Conservation (phyloP, 352 stramenopile genomes). For the Phytopythium vexans region DNA sequence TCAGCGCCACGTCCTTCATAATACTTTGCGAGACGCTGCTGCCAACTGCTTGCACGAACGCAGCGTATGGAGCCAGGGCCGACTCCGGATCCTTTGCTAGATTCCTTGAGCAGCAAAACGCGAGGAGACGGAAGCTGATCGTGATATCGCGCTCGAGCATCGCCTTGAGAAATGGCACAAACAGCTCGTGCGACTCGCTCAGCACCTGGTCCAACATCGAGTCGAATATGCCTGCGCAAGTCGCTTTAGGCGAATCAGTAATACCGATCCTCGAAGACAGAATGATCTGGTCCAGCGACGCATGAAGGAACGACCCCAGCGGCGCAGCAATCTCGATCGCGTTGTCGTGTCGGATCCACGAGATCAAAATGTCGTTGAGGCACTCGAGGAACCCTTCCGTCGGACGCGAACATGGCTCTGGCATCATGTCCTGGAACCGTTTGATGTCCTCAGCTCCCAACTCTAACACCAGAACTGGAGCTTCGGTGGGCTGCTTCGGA, state of each 20-base stretch:
- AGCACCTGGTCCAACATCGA: conserved; percentile 82
- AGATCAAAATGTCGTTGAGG: conserved; percentile 82
- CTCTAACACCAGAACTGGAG: conserved; percentile 51
- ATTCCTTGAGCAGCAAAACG: conserved; percentile 68
- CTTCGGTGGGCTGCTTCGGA: conserved; percentile 26
- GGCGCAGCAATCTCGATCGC: conserved; percentile 56
- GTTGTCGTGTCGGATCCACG: conserved; percentile 78
- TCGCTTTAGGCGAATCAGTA: conserved; percentile 56
- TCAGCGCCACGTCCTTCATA: conserved; percentile 67
- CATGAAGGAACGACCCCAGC: conserved; percentile 59
- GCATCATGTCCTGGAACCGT: conserved; percentile 71
- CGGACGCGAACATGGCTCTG: conserved; percentile 51
- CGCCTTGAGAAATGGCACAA: conserved; percentile 74
- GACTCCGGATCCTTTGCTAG: conserved; percentile 47
- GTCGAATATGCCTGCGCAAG: conserved; percentile 63
- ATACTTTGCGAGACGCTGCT: conserved; percentile 44
- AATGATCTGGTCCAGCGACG: conserved; percentile 69
- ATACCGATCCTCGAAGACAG: conserved; percentile 71
- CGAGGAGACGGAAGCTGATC: conserved; percentile 71
- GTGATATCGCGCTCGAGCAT: conserved; percentile 75
- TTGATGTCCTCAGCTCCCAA: conserved; percentile 74
- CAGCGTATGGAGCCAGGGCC: conserved; percentile 57
- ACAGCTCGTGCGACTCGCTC: conserved; percentile 61
- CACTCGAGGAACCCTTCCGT: conserved; percentile 76
- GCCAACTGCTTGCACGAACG: conserved; percentile 57